A percentile compares a stretch with the other conserved stretches of the same genome.
These are phyloP conservation scores for Parasitella parasitica DNA, from an alignment of 371 early-diverging fungal species.

Conservation along the genomic window DNA sequence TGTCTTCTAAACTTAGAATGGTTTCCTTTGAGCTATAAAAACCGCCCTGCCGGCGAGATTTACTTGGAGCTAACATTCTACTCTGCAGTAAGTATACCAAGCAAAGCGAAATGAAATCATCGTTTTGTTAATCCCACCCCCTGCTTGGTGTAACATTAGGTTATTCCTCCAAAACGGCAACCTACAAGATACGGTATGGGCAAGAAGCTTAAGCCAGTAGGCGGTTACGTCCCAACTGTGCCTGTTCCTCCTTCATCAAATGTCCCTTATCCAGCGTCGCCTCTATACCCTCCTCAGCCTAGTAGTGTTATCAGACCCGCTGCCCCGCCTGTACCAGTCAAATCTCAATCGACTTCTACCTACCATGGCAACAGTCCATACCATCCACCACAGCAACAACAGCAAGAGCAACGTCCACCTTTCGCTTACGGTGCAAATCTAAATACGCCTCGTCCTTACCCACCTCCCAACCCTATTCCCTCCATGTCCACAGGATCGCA, in stretches of 20 bases:
- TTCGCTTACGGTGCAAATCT: not conserved
- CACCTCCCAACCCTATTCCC: slow-evolving; percentile 15
- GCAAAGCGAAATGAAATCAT: not conserved
- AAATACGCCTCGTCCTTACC: slow-evolving; percentile 9
- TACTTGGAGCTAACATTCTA: slow-evolving; percentile 61
- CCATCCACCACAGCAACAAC: not conserved
- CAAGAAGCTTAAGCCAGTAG: slow-evolving; percentile 15
- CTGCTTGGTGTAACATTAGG: slow-evolving; percentile 21
- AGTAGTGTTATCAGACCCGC: slow-evolving; percentile 5
- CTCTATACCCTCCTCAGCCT: slow-evolving; percentile 13
- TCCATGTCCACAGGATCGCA: slow-evolving; percentile 14
- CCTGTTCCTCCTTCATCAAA: slow-evolving; percentile 14
- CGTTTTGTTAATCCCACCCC: not conserved
- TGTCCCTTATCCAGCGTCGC: slow-evolving; percentile 13
- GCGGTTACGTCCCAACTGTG: slow-evolving; percentile 21
- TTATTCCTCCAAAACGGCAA: slow-evolving; percentile 42
- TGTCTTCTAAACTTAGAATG: slow-evolving; percentile 44
- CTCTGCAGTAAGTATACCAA: slow-evolving; percentile 47
- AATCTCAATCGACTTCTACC: slow-evolving; percentile 31
- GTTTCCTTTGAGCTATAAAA: slow-evolving; percentile 54
- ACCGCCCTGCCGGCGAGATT: slow-evolving; percentile 54
- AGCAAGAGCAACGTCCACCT: slow-evolving; percentile 4
- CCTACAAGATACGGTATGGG: slow-evolving; percentile 37
- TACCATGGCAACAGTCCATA: slow-evolving; percentile 1
- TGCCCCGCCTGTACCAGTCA: slow-evolving; percentile 9